Percentiles rank a stretch among this genome's conserved stretches.
Evolutionary conservation across 805 yeast genomes (phyloP).

Genomic region (Kluyveromyces aestuarii): DNA sequence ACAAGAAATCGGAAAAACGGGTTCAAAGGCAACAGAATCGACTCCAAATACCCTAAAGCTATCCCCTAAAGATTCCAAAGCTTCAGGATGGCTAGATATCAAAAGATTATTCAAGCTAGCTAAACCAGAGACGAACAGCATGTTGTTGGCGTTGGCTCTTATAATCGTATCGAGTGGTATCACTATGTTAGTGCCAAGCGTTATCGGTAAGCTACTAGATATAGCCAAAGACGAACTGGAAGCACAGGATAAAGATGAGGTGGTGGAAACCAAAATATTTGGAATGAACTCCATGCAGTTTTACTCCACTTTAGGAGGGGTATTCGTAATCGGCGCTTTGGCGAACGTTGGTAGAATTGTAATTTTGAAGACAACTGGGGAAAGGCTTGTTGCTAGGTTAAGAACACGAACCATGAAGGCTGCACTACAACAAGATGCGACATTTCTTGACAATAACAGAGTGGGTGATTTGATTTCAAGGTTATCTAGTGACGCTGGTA

Average conservation of each 20-base stretch:
- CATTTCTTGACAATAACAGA: constrained; percentile 80
- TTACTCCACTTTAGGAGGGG: constrained; percentile 46
- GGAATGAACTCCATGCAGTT: constrained; percentile 61
- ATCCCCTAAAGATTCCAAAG: constrained; percentile 21
- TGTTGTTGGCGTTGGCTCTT: constrained; percentile 53
- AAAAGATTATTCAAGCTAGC: constrained; percentile 46
- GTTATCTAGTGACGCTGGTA: constrained; percentile 78
- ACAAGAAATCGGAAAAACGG: background rate
- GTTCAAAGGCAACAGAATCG: background rate
- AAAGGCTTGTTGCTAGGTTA: constrained; percentile 74
- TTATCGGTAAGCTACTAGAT: constrained; percentile 83
- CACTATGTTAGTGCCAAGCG: constrained; percentile 70
- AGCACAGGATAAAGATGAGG: constrained; percentile 20
- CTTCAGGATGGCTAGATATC: constrained; percentile 29
- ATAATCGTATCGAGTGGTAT: constrained; percentile 67
- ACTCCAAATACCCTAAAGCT: background rate
- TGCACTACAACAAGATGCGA: constrained; percentile 76
- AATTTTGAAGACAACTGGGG: constrained; percentile 71
- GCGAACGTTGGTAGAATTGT: constrained; percentile 80
- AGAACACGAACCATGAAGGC: constrained; percentile 70
- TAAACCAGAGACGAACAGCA: constrained; percentile 44
- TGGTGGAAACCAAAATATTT: constrained; percentile 30
- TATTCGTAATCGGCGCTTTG: constrained; percentile 64
- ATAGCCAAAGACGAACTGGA: constrained; percentile 36
- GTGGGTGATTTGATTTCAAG: constrained; percentile 90